Conservation (phyloP, 805 yeast genomes). For the Wickerhamomyces mucosus region DNA sequence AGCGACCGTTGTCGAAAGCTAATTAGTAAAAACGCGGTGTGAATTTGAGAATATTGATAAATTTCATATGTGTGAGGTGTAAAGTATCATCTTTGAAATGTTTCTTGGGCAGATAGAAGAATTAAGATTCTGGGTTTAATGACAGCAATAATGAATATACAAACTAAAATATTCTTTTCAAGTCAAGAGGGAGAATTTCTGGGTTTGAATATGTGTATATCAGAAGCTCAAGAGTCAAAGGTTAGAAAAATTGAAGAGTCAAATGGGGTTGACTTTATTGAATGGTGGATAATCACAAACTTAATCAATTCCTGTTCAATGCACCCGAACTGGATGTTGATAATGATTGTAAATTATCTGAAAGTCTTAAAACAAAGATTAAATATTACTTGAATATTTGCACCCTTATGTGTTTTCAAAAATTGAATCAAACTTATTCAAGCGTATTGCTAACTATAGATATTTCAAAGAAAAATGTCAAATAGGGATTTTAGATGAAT, state of each 20-base stretch:
- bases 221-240: too few species aligned
- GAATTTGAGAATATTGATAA: conserved; percentile 34
- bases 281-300: too few species aligned
- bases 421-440: conserved; percentile 30
- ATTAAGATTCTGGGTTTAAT: conserved; percentile 18
- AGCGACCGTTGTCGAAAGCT: conserved; percentile 44
- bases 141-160: neutral
- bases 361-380: conserved; percentile 4
- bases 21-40: conserved; percentile 54
- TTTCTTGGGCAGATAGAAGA: conserved; percentile 15
- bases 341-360: conserved; percentile 4
- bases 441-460: conserved; percentile 18
- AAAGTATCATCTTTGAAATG: conserved; percentile 43
- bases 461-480: conserved; percentile 27
- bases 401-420: conserved; percentile 28
- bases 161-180: too few species aligned
- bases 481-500: conserved; percentile 32
- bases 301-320: neutral
- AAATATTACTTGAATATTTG: conserved; percentile 5
- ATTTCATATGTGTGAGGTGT: too few species aligned
- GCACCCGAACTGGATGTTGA: conserved; percentile 5
- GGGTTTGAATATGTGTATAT: too few species aligned
- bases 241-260: too few species aligned
- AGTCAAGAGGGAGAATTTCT: too few species aligned
- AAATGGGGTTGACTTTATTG: too few species aligned